Evolutionary conservation across 345 rosid genomes (phyloP).

Genomic region (Eucalyptus erythrocorys): DNA sequence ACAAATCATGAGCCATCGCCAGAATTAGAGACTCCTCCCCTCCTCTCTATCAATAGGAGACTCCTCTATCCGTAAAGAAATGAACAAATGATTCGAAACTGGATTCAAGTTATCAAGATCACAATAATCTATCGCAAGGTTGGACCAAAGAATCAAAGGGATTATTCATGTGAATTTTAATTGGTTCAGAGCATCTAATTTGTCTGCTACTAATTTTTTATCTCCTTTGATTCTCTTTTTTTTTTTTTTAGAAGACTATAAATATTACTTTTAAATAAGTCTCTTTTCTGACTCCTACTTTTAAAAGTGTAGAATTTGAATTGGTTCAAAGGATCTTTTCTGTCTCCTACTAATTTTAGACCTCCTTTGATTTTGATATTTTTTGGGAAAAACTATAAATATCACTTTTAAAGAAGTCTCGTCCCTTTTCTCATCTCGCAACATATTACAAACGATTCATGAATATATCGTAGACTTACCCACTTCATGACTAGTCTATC

Average conservation of each 20-base stretch:
- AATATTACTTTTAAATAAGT: too few relatives aligned
- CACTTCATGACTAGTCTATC: not conserved
- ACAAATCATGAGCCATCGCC: accelerated
- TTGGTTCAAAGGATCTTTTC: too few relatives aligned
- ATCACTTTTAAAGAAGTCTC: too few relatives aligned
- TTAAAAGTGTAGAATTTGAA: too few relatives aligned
- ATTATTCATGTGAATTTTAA: not conserved
- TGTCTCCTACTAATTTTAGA: too few relatives aligned
- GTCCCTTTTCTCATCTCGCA: not conserved
- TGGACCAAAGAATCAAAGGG: not conserved
- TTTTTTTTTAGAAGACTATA: too few relatives aligned
- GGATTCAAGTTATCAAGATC: not conserved
- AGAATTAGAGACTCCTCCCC: not conserved
- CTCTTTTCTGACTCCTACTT: too few relatives aligned
- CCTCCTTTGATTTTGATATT: too few relatives aligned
- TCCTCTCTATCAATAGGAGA: not conserved
- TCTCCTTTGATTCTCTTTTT: too few relatives aligned
- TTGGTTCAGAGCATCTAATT: too few relatives aligned
- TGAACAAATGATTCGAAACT: not conserved
- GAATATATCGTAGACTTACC: not conserved
- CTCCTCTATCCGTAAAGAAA: not conserved
- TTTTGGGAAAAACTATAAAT: too few relatives aligned
- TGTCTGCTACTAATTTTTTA: too few relatives aligned
- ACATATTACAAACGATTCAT: not conserved
- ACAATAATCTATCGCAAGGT: not conserved